Percentiles rank a stretch among this genome's conserved stretches.
Evolutionary conservation across 1,139 yeast genomes (phyloP).

Genomic region (Geotrichum restrictum): DNA sequence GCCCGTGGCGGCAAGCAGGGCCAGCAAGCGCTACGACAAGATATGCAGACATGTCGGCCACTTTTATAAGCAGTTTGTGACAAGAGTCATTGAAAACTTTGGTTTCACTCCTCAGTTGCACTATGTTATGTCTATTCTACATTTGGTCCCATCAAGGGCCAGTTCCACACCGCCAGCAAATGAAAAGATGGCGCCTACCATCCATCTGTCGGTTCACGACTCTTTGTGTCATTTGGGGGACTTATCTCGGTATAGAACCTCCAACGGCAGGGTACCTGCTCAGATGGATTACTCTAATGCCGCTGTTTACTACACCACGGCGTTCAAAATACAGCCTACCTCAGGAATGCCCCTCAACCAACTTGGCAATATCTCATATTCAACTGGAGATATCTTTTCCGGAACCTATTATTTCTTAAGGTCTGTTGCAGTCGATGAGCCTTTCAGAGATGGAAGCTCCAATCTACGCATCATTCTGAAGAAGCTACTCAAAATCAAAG

Average conservation of each 20-base stretch:
- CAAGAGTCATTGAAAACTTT: slow-evolving; percentile 21
- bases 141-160: slow-evolving; percentile 1
- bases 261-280: not conserved
- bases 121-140: slow-evolving; percentile 15
- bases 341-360: slow-evolving; percentile 20
- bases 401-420: slow-evolving; percentile 22
- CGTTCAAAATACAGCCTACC: slow-evolving; percentile 23
- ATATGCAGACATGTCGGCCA: slow-evolving; percentile 24
- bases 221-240: slow-evolving; percentile 27
- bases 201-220: slow-evolving; percentile 17
- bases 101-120: slow-evolving; percentile 22
- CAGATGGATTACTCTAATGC: slow-evolving; percentile 24
- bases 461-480: slow-evolving; percentile 18
- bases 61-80: slow-evolving; percentile 23
- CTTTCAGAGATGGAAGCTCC: slow-evolving; percentile 17
- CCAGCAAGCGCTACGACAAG: slow-evolving; percentile 22
- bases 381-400: slow-evolving; percentile 21
- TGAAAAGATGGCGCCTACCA: slow-evolving; percentile 5
- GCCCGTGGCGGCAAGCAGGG: slow-evolving; percentile 19
- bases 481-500: slow-evolving; percentile 17
- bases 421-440: slow-evolving; percentile 21
- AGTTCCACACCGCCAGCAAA: not conserved
- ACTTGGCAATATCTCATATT: slow-evolving; percentile 22
- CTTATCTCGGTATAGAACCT: slow-evolving; percentile 26
- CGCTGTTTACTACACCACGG: slow-evolving; percentile 26